These are phyloP conservation scores for Xanthoparmelia taractica DNA, from an alignment of 495 filamentous ascomycete genomes.

Conservation along the genomic window DNA sequence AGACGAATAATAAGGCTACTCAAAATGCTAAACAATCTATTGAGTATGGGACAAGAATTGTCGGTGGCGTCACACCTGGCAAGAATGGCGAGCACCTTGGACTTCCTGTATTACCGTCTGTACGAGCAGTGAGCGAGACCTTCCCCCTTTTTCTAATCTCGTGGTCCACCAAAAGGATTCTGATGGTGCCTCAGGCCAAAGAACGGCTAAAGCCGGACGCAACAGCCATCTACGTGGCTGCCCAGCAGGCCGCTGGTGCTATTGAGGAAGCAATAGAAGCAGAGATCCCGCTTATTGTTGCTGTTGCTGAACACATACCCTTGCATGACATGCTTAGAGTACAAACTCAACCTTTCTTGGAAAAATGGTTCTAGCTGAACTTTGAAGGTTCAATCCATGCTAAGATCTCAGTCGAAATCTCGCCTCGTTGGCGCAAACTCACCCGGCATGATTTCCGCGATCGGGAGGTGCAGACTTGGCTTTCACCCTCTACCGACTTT, in stretches of 20 bases:
- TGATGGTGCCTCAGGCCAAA: slow-evolving; percentile 52
- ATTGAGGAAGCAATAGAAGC: slow-evolving; percentile 88
- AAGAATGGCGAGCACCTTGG: slow-evolving; percentile 72
- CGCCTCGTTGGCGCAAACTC: slow-evolving; percentile 80
- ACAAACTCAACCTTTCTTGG: slow-evolving; percentile 10
- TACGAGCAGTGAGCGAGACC: slow-evolving; percentile 47
- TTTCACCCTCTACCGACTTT: slow-evolving; percentile 81
- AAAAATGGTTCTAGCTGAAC: slow-evolving; percentile 9
- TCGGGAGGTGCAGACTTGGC: slow-evolving; percentile 74
- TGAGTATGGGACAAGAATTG: slow-evolving; percentile 79
- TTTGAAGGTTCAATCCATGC: slow-evolving; percentile 62
- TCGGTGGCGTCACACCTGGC: slow-evolving; percentile 77
- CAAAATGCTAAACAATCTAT: slow-evolving; percentile 75
- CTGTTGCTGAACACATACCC: slow-evolving; percentile 87
- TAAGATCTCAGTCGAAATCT: slow-evolving; percentile 72
- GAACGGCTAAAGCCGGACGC: slow-evolving; percentile 71
- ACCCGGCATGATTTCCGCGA: slow-evolving; percentile 79
- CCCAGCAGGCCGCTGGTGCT: slow-evolving; percentile 63
- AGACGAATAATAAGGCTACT: slow-evolving; percentile 49
- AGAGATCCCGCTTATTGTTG: slow-evolving; percentile 78
- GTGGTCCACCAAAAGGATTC: not conserved
- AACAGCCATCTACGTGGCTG: slow-evolving; percentile 79
- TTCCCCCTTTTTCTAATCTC: not conserved
- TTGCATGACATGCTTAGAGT: slow-evolving; percentile 78
- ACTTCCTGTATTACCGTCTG: slow-evolving; percentile 67